These are phyloP conservation scores for Dioszegia crocea DNA, from an alignment of 768 basidiomycete species.

Conservation along the genomic window DNA sequence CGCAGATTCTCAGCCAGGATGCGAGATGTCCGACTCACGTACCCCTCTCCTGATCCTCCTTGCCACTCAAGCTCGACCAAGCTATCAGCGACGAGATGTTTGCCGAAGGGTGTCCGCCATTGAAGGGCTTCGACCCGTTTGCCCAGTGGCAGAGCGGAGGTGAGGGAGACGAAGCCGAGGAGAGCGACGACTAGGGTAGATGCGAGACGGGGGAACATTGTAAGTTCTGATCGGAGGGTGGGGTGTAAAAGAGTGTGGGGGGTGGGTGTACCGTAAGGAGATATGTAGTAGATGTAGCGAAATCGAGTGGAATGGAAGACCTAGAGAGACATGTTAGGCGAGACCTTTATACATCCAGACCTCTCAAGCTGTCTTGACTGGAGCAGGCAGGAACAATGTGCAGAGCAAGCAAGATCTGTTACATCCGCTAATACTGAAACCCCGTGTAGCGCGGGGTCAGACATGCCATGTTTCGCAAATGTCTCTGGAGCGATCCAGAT, in stretches of 20 bases:
- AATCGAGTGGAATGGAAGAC: neutral
- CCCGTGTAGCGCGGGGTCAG: too few relatives aligned
- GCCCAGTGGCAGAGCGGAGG: conserved; percentile 4
- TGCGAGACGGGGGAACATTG: conserved; percentile 6
- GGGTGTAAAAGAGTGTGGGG: neutral
- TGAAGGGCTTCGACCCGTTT: neutral
- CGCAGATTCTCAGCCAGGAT: neutral
- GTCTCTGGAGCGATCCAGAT: too few relatives aligned
- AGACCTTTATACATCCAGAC: too few relatives aligned
- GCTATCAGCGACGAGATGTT: conserved; percentile 8
- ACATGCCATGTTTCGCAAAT: too few relatives aligned
- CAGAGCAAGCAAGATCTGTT: too few relatives aligned
- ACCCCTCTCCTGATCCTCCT: conserved; percentile 10
- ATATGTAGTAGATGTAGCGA: neutral
- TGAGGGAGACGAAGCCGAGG: conserved; percentile 5
- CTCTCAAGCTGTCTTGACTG: too few relatives aligned
- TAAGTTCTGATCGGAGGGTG: neutral
- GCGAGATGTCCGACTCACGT: neutral
- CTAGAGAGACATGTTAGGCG: too few relatives aligned
- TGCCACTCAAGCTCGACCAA: conserved; percentile 9
- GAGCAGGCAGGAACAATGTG: too few relatives aligned
- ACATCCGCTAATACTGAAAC: too few relatives aligned
- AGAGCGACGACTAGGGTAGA: conserved; percentile 4
- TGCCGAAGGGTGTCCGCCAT: conserved; percentile 9
- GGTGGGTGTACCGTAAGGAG: neutral